Conservation (phyloP, 371 early-diverging fungal species). For the Blakeslea trispora region DNA sequence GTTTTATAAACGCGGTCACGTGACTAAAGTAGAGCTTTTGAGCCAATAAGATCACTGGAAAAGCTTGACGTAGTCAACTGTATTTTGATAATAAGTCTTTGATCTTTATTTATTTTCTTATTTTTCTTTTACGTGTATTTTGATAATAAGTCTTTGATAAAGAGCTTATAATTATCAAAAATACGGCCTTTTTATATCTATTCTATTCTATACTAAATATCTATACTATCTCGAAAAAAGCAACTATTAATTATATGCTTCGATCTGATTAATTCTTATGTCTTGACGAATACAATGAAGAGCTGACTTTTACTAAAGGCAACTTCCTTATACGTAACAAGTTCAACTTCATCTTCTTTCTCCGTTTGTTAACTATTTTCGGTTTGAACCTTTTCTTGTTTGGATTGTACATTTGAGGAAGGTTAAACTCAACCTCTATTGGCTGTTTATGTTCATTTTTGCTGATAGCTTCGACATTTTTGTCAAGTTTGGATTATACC, state of each 20-base stretch:
- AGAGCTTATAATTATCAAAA: neutral
- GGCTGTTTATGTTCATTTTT: neutral
- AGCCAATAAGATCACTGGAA: neutral
- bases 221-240: neutral
- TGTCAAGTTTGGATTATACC: no score
- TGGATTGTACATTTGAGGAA: neutral
- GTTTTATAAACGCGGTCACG: neutral
- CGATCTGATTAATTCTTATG: neutral
- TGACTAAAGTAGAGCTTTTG: neutral
- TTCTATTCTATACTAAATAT: neutral
- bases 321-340: neutral
- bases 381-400: neutral
- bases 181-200: neutral
- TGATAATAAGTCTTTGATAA: neutral
- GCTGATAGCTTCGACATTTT: slow-evolving; percentile 2
- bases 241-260: neutral
- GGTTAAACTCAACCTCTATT: neutral
- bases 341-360: neutral
- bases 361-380: neutral
- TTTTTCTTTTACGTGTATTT: neutral
- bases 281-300: neutral
- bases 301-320: neutral
- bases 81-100: neutral
- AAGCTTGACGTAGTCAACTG: neutral
- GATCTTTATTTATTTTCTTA: neutral